Evolutionary conservation across 225 moss, liverwort and hornwort species (phyloP).

Genomic region (Bryoerythrophyllum caledonicum): DNA sequence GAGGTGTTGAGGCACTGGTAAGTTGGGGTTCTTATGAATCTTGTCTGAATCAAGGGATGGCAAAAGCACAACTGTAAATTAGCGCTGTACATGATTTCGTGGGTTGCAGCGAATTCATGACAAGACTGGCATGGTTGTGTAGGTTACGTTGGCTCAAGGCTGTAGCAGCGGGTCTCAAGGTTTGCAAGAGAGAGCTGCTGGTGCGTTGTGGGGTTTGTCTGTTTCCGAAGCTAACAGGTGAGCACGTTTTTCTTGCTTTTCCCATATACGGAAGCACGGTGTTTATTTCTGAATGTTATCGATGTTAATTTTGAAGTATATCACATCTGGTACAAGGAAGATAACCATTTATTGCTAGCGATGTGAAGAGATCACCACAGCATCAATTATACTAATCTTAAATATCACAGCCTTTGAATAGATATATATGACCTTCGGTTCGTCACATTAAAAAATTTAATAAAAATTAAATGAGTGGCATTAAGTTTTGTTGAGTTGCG

Average conservation of each 20-base stretch:
- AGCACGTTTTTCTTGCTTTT: neutral
- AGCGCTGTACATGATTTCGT: neutral
- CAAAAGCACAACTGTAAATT: neutral
- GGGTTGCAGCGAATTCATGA: constrained; percentile 13
- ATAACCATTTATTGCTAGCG: neutral
- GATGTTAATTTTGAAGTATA: neutral
- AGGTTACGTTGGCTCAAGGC: constrained; percentile 87
- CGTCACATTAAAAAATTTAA: neutral
- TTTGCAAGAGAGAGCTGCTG: constrained; percentile 93
- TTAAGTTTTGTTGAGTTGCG: neutral
- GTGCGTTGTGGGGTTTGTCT: constrained; percentile 94
- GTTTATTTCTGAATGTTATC: neutral
- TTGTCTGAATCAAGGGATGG: constrained; percentile 5
- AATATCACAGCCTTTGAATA: neutral
- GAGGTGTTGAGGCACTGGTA: constrained; percentile 93
- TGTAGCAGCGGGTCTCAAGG: constrained; percentile 93
- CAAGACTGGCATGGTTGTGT: constrained; percentile 20
- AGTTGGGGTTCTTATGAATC: constrained; percentile 21
- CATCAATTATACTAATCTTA: neutral
- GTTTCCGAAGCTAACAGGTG: constrained; percentile 86
- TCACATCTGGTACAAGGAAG: neutral
- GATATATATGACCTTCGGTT: neutral
- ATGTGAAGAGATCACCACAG: neutral
- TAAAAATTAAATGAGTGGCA: neutral
- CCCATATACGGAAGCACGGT: neutral